Conservation (phyloP, 73 alveolate genomes). For the Paramecium tetraurelia region DNA sequence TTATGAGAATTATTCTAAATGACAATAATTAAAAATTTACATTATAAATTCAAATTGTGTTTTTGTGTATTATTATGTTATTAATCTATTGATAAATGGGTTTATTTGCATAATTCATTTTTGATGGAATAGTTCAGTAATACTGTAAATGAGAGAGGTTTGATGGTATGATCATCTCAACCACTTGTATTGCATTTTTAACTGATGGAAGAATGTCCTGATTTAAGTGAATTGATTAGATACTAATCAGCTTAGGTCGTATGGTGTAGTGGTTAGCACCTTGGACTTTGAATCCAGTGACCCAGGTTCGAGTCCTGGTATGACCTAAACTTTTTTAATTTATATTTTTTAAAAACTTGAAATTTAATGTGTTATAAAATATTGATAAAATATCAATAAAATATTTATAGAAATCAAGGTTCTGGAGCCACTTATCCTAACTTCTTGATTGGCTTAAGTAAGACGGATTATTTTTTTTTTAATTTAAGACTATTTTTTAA, state of each 20-base stretch:
- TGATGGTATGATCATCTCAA: neutral
- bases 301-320: slow-evolving; percentile 87
- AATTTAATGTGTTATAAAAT: neutral
- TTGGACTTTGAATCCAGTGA: slow-evolving; percentile 82
- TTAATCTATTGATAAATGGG: no score
- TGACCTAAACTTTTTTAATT: neutral
- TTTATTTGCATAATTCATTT: no score
- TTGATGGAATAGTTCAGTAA: no score
- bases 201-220: neutral
- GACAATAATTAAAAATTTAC: neutral
- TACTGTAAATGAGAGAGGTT: neutral
- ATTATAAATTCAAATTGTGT: neutral
- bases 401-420: neutral
- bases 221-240: neutral
- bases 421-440: slow-evolving; percentile 4
- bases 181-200: neutral
- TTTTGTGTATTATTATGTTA: no score
- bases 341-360: neutral
- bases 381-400: neutral
- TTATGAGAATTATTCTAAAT: neutral
- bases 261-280: slow-evolving; percentile 87
- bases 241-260: slow-evolving; percentile 60
- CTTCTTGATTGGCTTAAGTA: neutral
- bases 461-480: neutral
- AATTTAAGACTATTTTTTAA: neutral